Conservation (phyloP, 2,329 filamentous ascomycete species). For the Arthrobotrys conoides region DNA sequence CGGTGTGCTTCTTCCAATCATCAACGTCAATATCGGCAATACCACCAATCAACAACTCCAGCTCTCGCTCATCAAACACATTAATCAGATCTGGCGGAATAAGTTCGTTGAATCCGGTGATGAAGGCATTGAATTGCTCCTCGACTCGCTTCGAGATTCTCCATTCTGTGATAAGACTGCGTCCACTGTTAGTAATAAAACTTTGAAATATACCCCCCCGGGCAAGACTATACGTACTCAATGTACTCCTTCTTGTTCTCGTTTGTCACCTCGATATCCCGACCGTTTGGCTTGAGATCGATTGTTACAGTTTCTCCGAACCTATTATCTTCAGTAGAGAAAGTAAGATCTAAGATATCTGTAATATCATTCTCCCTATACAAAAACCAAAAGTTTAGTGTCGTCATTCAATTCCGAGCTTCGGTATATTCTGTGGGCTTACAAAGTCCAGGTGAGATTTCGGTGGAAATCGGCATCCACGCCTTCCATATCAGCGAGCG, state of each 20-base stretch:
- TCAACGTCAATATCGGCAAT: constrained; percentile 99
- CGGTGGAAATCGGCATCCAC: constrained; percentile 98
- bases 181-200: constrained; percentile 19
- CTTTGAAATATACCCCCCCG: neutral
- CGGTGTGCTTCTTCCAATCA: constrained; percentile 99
- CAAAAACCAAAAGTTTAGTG: constrained; percentile 62
- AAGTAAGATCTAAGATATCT: constrained; percentile 93
- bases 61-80: constrained; percentile 97
- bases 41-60: constrained; percentile 95
- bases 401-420: neutral
- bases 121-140: constrained; percentile 98
- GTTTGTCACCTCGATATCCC: constrained; percentile 95
- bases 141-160: constrained; percentile 98
- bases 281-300: constrained; percentile 89
- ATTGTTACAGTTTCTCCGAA: constrained; percentile 96
- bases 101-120: constrained; percentile 96
- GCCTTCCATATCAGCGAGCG: constrained; percentile 96
- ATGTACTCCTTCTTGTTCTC: constrained; percentile 99
- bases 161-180: constrained; percentile 94
- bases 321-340: constrained; percentile 96
- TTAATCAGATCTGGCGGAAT: constrained; percentile 97
- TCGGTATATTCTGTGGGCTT: constrained; percentile 65
- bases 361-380: constrained; percentile 88
- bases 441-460: constrained; percentile 94
- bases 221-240: constrained; percentile 73